Evolutionary conservation across 176 grass and related monocot species (phyloP), one percentile per base, ranked within the genome.

Genomic region (Phyllostachys edulis): DNA sequence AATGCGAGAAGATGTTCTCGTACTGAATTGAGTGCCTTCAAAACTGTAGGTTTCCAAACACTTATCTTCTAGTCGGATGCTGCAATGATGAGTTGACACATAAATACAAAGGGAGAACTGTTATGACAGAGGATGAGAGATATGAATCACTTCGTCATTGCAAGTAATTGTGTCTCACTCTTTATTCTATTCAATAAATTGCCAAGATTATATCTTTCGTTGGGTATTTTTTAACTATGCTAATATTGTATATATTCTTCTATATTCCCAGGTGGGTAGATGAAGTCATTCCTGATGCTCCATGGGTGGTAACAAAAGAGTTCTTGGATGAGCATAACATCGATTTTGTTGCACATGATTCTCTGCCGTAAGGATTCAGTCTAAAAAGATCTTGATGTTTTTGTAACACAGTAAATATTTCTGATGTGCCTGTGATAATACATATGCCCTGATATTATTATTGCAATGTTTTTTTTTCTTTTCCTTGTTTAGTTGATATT

Each of bases 71-170:
- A 67, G 94, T 97, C 0, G 94, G 94, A 52, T 93, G 91, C 78
- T 97, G 94, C 82, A 97, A 97, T 52, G 89, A 97, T 90, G 94
- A 92, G 86, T 76, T 94, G 82, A 97, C 94, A 49, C 91, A 92
- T 63, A 78, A 86, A 71, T 94, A 20, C 69, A 97, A 97, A 88
- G 94, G 94, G 57, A 92, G 82, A 87, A 97, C 94, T 88, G 94
- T 97, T 34, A 97, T 97, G 94, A 94, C 91, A 45, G 89, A 90
- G 40, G 67, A 86, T 9, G 94, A 97, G 79, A 87, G 94, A 64
- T 97, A 97, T 44, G 94, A 97, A 82, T 97, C 94, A 77, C 91
- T 97, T 90, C 94, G 94, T 24, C 94, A 97, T 76, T 97, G 94
- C 94, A 97, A 94, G 94, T 96, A 96, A 77, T 73, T 40, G 39